Evolutionary conservation across 2,329 filamentous ascomycete species (phyloP).

Genomic region (Cucurbitaria berberidis): DNA sequence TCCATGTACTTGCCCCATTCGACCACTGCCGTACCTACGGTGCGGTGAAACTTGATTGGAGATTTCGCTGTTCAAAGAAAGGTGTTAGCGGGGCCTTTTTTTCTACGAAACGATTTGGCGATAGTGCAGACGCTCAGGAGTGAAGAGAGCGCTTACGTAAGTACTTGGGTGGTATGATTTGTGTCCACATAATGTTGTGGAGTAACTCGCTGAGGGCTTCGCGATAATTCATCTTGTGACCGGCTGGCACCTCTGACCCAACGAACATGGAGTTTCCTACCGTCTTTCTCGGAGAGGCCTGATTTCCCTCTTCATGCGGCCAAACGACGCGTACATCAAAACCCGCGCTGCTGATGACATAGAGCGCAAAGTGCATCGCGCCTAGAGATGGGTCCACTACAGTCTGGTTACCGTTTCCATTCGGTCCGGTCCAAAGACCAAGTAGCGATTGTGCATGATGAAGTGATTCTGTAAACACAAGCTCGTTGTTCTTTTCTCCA

Average conservation of each 20-base stretch:
- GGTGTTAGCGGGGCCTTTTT: constrained; percentile 1
- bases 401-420: constrained; percentile 46
- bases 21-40: constrained; percentile 60
- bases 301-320: constrained; percentile 63
- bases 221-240: constrained; percentile 66
- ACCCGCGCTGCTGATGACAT: constrained; percentile 71
- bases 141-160: constrained; percentile 52
- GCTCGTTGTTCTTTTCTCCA: constrained; percentile 74
- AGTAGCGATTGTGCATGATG: constrained; percentile 60
- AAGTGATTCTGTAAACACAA: constrained; percentile 69
- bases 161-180: constrained; percentile 66
- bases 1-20: constrained; percentile 75
- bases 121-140: not conserved
- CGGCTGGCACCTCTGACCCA: constrained; percentile 38
- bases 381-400: constrained; percentile 66
- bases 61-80: constrained; percentile 33
- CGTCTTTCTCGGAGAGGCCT: constrained; percentile 29
- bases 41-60: constrained; percentile 56
- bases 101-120: not conserved
- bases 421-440: constrained; percentile 37
- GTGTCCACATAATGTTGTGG: constrained; percentile 67
- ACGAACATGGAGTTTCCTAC: constrained; percentile 40
- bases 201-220: constrained; percentile 67
- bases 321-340: constrained; percentile 67
- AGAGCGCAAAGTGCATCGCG: constrained; percentile 67